Evolutionary conservation across 2,329 filamentous ascomycete species (phyloP), one percentile per base, ranked within the genome.

Genomic region (Septoria linicola): DNA sequence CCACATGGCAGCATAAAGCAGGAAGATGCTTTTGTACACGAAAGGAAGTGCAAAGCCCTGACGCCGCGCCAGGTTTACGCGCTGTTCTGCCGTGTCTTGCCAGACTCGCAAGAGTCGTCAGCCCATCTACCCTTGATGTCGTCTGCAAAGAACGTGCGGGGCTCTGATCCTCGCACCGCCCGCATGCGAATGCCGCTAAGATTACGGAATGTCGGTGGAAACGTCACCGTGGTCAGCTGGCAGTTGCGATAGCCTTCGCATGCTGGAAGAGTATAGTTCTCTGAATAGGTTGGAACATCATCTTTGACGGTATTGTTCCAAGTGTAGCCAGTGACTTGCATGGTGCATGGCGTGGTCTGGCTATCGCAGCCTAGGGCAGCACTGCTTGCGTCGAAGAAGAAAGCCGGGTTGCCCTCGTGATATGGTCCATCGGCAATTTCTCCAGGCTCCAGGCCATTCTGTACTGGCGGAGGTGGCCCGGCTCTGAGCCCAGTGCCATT

Each of bases 11-110:
- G n/a, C n/a, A n/a, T n/a, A n/a, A n/a, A n/a, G n/a, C n/a, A n/a
- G n/a, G n/a, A n/a, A n/a, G n/a, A n/a, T n/a, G n/a, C n/a, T n/a
- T n/a, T n/a, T n/a, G n/a, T n/a, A n/a, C n/a, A n/a, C n/a, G n/a
- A n/a, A n/a, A n/a, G n/a, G n/a, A n/a, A n/a, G n/a, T n/a, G n/a
- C n/a, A n/a, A n/a, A n/a, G n/a, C n/a, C n/a, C n/a, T n/a, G n/a
- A n/a, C n/a, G n/a, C 10, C 23, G 23, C 23, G 23, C 5, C 23
- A 10, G 7, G 17, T 31, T 49, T 30, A 54, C 17, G 31, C 27
- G 35, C 43, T 56, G 23, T 41, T 40, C 47, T 56, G 46, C 27
- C 92, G 37, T 85, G 86, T 0, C 87, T 87, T 62, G 78, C 84
- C 77, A 45, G 77, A 76, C 30, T 66, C 68, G 57, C 77, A 80